Conservation (phyloP, 805 yeast species). For the Starmerella sirachaensis region DNA sequence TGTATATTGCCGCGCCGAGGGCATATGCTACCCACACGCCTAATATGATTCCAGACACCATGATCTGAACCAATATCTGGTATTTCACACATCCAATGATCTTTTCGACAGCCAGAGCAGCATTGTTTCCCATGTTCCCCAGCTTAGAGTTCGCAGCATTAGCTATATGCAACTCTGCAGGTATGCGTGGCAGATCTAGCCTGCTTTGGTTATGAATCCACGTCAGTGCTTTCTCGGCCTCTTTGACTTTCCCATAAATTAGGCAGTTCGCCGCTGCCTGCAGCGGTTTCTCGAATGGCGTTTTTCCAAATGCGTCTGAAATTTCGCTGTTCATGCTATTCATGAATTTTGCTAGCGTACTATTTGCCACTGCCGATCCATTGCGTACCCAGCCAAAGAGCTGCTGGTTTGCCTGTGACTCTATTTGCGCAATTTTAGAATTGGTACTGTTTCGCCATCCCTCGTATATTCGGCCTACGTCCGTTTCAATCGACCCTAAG, state of each 20-base stretch:
- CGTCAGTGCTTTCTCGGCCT: slow-evolving; percentile 56
- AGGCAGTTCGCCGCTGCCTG: slow-evolving; percentile 65
- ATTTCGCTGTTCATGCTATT: slow-evolving; percentile 48
- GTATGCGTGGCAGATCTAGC: slow-evolving; percentile 39
- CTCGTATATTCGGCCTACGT: no score
- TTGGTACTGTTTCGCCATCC: slow-evolving; percentile 51
- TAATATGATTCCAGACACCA: slow-evolving; percentile 14
- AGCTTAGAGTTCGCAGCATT: neutral
- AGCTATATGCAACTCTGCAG: neutral
- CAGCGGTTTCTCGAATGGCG: slow-evolving; percentile 54
- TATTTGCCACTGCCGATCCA: slow-evolving; percentile 47
- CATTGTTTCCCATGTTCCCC: neutral
- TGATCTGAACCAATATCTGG: slow-evolving; percentile 13
- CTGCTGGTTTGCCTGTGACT: slow-evolving; percentile 45
- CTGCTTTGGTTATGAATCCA: slow-evolving; percentile 64
- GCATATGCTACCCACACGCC: slow-evolving; percentile 17
- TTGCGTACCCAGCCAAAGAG: slow-evolving; percentile 54
- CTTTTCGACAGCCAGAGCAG: neutral
- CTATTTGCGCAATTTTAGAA: slow-evolving; percentile 37
- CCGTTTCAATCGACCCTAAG: no score
- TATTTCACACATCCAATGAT: slow-evolving; percentile 1
- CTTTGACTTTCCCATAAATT: slow-evolving; percentile 56
- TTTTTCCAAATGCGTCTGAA: slow-evolving; percentile 48
- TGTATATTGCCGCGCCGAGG: slow-evolving; percentile 4
- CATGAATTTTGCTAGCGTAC: slow-evolving; percentile 48